phyloP scores from a whole-genome alignment of 2,329 filamentous ascomycete genomes.

The Colletotrichum cordylinicola region DNA sequence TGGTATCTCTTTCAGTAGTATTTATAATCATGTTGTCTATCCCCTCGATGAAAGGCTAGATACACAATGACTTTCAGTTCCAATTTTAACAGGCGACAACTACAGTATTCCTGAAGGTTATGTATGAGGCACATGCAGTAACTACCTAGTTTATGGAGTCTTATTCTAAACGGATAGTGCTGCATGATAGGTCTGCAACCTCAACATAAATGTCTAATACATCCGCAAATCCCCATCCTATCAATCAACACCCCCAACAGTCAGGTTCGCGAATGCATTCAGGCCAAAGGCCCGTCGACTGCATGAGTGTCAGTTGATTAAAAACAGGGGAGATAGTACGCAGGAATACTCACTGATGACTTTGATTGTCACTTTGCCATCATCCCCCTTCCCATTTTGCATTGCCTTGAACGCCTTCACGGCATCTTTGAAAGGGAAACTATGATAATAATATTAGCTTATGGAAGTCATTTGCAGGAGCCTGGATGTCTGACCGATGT shows the following conservation, averaged over 20 bases:
- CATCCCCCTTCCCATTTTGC: neutral
- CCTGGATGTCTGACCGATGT: neutral
- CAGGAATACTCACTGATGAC: neutral
- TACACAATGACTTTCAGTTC: neutral
- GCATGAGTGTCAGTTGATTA: neutral
- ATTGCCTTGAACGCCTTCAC: neutral
- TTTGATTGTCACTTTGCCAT: neutral
- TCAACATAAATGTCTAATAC: neutral
- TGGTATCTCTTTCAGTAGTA: neutral
- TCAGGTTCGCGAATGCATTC: neutral
- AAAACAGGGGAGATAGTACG: neutral
- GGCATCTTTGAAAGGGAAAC: neutral
- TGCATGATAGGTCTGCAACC: neutral
- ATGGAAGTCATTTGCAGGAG: neutral
- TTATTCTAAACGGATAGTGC: neutral
- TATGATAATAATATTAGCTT: neutral
- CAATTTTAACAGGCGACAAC: neutral
- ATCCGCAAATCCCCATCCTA: neutral
- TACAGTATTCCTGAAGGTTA: neutral
- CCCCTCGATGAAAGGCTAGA: neutral
- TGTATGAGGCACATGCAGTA: neutral
- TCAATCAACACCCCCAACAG: neutral
- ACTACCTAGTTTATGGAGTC: no score
- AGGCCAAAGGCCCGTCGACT: neutral
- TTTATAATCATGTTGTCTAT: neutral